Conservation (phyloP, 345 rosid genomes). For the Triadica sebifera region DNA sequence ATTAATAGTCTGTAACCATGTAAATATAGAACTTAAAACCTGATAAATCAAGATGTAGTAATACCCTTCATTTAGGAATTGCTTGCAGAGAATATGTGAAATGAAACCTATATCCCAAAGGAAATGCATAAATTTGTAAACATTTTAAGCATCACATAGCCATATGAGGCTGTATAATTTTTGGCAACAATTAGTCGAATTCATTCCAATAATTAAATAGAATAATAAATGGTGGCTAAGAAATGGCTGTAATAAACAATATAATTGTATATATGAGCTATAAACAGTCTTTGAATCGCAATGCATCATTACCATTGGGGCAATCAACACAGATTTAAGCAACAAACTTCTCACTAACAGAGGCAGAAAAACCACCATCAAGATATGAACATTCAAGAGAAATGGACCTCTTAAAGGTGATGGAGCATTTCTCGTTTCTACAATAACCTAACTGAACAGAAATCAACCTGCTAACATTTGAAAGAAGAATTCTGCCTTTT, state of each 20-base stretch:
- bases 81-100: neutral
- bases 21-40: neutral
- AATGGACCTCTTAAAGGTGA: slow-evolving; percentile 12
- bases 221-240: too few species aligned
- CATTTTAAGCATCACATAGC: slow-evolving; percentile 1
- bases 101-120: neutral
- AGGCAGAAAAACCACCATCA: slow-evolving; percentile 13
- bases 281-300: too few species aligned
- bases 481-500: slow-evolving; percentile 42
- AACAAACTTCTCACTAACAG: slow-evolving; percentile 18
- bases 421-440: slow-evolving; percentile 20
- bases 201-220: too few species aligned
- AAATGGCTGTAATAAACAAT: too few species aligned
- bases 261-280: too few species aligned
- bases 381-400: too few species aligned
- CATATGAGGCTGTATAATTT: neutral
- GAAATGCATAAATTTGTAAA: neutral
- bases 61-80: neutral
- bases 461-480: slow-evolving; percentile 37
- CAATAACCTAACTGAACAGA: slow-evolving; percentile 17
- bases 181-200: too few species aligned
- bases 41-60: neutral
- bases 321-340: neutral
- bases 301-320: too few species aligned
- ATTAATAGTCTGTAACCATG: neutral